A percentile compares a stretch with the other conserved stretches of the same genome.
Evolutionary conservation across 78 protist species (phyloP).

Genomic region (Speleostelium caveatum): DNA sequence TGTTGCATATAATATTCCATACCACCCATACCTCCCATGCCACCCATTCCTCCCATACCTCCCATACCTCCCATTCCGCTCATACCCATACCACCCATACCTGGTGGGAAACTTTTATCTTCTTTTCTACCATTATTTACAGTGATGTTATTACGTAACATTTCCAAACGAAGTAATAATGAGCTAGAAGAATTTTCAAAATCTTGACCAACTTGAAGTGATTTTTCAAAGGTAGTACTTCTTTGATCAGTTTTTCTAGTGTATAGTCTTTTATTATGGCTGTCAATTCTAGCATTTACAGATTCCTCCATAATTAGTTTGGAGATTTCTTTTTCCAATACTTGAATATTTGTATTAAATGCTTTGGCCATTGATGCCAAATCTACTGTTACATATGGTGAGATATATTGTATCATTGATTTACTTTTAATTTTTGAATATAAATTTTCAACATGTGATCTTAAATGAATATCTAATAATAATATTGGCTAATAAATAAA

Average conservation of each 20-base stretch:
- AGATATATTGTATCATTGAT: conserved; percentile 89
- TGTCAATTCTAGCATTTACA: conserved; percentile 93
- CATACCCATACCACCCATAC: too few species aligned
- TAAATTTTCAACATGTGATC: conserved; percentile 84
- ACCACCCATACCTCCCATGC: too few species aligned
- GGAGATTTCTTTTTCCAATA: conserved; percentile 84
- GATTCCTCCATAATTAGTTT: conserved; percentile 83
- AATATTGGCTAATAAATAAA: conserved; percentile 66
- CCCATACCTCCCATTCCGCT: too few species aligned
- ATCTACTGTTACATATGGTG: conserved; percentile 87
- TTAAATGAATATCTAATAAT: conserved; percentile 83
- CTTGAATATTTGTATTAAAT: conserved; percentile 62
- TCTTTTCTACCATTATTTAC: neutral
- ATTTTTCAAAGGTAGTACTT: conserved; percentile 79
- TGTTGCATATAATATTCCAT: too few species aligned
- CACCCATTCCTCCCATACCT: too few species aligned
- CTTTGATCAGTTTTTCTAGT: conserved; percentile 83
- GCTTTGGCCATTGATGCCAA: conserved; percentile 88
- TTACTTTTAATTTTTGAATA: conserved; percentile 69
- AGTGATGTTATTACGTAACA: conserved; percentile 57
- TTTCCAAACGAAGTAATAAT: conserved; percentile 81
- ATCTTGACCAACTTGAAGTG: conserved; percentile 75
- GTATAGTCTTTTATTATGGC: conserved; percentile 84
- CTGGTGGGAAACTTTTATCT: neutral
- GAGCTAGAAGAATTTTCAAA: conserved; percentile 67